Percentiles rank a stretch among this genome's conserved stretches.
These are phyloP conservation scores for Beauveria caledonica DNA, from an alignment of 2,329 filamentous ascomycete genomes.

Conservation along the genomic window DNA sequence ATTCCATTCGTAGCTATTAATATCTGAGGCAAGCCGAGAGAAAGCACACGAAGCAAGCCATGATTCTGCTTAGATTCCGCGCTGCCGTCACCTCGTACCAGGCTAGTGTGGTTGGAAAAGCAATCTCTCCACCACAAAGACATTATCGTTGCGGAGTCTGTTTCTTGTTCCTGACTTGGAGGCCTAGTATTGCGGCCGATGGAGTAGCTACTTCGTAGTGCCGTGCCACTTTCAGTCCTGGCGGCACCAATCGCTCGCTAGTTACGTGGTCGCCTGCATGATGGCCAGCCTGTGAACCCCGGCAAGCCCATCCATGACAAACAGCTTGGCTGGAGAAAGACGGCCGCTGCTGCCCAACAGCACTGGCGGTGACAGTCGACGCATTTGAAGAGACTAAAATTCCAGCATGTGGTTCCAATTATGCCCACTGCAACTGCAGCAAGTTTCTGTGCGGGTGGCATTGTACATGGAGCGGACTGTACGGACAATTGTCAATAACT, in stretches of 20 bases:
- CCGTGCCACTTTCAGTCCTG: neutral
- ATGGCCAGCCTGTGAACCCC: conserved; percentile 1
- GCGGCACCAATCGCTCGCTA: neutral
- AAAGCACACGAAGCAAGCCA: neutral
- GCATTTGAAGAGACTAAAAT: neutral
- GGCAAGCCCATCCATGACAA: neutral
- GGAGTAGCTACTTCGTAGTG: no score
- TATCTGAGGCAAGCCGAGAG: neutral
- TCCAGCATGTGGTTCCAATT: neutral
- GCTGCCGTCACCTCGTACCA: neutral
- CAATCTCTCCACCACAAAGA: neutral
- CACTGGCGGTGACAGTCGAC: neutral
- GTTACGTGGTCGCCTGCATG: neutral
- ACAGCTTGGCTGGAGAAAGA: neutral
- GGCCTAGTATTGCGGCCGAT: conserved; percentile 1
- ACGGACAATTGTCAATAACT: neutral
- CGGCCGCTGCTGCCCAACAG: neutral
- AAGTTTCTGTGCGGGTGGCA: neutral
- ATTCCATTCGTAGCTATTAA: conserved; percentile 1
- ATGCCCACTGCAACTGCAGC: neutral
- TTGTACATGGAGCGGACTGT: neutral
- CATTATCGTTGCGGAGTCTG: conserved; percentile 1
- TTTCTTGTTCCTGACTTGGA: conserved; percentile 6
- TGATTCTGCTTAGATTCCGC: neutral
- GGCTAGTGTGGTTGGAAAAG: neutral